phyloP scores from a whole-genome alignment of 2,329 filamentous ascomycete genomes.

The Huntiella abstrusa region DNA sequence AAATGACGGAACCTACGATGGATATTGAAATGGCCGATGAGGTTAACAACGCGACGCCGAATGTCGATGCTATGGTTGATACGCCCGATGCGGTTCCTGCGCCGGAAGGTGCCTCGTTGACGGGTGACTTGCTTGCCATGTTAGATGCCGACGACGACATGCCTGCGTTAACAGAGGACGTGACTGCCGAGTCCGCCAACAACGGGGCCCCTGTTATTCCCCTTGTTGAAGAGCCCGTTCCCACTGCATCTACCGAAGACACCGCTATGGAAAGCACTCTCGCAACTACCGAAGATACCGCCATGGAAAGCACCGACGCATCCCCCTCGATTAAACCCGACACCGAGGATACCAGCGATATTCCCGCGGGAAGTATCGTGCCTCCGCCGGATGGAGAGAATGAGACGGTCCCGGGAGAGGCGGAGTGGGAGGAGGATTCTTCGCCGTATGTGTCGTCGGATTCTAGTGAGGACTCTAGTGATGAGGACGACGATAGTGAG shows the following conservation, averaged over 20 bases:
- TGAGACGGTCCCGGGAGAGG: slow-evolving; percentile 23
- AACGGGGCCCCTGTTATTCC: neutral
- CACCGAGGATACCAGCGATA: neutral
- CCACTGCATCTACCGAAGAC: neutral
- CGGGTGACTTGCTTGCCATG: slow-evolving; percentile 10
- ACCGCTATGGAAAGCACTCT: neutral
- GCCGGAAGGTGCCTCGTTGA: neutral
- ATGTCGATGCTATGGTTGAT: neutral
- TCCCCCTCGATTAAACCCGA: neutral
- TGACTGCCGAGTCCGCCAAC: neutral
- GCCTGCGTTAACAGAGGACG: slow-evolving; percentile 1
- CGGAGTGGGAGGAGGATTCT: slow-evolving; percentile 74
- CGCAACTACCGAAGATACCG: neutral
- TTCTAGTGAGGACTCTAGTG: slow-evolving; percentile 39
- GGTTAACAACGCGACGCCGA: neutral
- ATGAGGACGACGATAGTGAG: slow-evolving; percentile 37
- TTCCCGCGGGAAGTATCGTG: neutral
- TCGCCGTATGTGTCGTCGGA: slow-evolving; percentile 53
- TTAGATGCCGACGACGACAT: slow-evolving; percentile 8
- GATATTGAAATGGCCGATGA: slow-evolving; percentile 8
- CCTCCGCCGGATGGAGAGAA: neutral
- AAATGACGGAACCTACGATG: neutral
- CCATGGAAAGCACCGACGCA: neutral
- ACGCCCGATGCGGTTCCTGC: neutral
- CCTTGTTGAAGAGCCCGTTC: neutral